Evolutionary conservation across 2,329 filamentous ascomycete species (phyloP), one percentile per base, ranked within the genome.

Genomic region (Cladosporium colombiae): DNA sequence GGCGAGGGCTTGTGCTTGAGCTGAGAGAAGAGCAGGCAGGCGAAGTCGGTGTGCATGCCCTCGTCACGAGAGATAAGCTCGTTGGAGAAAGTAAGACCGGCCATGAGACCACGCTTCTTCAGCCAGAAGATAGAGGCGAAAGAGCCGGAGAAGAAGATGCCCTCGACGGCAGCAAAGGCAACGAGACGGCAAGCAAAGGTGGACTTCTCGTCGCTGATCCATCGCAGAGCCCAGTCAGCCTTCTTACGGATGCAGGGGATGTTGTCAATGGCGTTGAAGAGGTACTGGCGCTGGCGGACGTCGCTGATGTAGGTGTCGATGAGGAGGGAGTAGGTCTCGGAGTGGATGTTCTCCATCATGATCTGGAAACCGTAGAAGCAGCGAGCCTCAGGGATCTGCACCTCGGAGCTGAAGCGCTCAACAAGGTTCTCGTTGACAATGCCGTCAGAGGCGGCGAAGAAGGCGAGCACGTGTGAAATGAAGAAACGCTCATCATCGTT

Each of bases 331-430:
- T 99, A 99, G 64, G 95, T 99, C 85, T 99, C 95, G 18, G 95
- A 97, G 87, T 99, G 95, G 76, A 99, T 97, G 84, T 99, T 99
- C 86, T 99, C 95, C 92, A 99, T 98, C 95, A 99, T 99, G 84
- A 98, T 98, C 85, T 99, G 95, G 88, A 99, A 99, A 70, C 95
- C 95, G 81, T 99, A 99, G 87, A 99, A 99, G 89, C 95, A 99
- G 76, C 95, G 93, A 70, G 95, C 95, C 83, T 99, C 95, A 13
- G 95, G 94, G 66, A 98, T 89, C 83, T 99, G 95, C 33, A 99
- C 94, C 82, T 99, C 95, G 71, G 88, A 89, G 76, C 92, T 96
- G 88, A 99, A 99, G 70, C 95, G 92, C 87, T 98, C 93, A 67
- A 99, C 89, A 27, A 99, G 86, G 85, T 99, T 99, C 87, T 99